These are phyloP conservation scores for Hygrocybe coccinea DNA, from an alignment of 768 basidiomycete genomes.

Conservation along the genomic window DNA sequence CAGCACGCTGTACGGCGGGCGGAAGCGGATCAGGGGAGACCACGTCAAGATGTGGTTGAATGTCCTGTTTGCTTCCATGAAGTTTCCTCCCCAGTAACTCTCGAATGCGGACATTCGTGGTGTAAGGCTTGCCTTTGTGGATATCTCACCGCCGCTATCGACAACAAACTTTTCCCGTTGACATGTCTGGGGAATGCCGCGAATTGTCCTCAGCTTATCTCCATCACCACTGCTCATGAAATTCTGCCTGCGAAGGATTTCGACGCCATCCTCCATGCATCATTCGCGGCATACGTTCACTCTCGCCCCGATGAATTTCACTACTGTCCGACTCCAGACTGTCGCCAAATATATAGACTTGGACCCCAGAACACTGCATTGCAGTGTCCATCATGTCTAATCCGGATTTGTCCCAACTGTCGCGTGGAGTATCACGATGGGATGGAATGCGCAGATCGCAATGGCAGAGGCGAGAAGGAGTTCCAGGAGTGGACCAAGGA, in stretches of 20 bases:
- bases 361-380: constrained; percentile 41
- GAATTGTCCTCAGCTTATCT: constrained; percentile 52
- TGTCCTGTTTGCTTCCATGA: constrained; percentile 73
- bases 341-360: constrained; percentile 64
- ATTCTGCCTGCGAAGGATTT: constrained; percentile 52
- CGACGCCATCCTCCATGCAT: constrained; percentile 49
- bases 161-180: constrained; percentile 63
- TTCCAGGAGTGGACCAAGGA: constrained; percentile 60
- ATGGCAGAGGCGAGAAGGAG: constrained; percentile 47
- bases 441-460: constrained; percentile 53
- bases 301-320: constrained; percentile 57
- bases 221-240: constrained; percentile 46
- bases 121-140: constrained; percentile 57
- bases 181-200: constrained; percentile 64
- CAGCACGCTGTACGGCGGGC: constrained; percentile 36
- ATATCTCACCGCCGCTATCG: constrained; percentile 55
- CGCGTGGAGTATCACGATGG: constrained; percentile 59
- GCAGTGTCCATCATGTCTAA: constrained; percentile 53
- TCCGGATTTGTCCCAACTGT: constrained; percentile 52
- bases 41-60: constrained; percentile 15
- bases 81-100: constrained; percentile 44
- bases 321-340: constrained; percentile 78
- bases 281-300: constrained; percentile 59
- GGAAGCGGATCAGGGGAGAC: constrained; percentile 21
- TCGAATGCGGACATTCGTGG: constrained; percentile 65